Base-by-base conservation (phyloP, 2,329 filamentous ascomycete genomes). In the Fusarium fracticaudum region DNA sequence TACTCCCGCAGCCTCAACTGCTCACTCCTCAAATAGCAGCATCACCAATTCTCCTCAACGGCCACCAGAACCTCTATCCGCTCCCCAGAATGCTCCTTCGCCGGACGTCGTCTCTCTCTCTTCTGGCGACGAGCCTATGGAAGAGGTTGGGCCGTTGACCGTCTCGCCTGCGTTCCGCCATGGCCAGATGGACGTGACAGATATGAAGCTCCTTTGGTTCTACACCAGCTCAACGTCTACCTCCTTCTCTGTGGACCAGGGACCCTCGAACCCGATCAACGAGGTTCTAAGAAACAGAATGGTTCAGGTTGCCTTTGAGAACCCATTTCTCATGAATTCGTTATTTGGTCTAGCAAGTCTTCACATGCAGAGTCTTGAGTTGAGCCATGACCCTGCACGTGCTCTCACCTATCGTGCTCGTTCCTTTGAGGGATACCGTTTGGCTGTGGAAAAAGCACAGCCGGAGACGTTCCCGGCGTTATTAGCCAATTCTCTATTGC, bases 171-270 rank as follows among this genome's bases (percentile, higher is more conserved):
- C 81, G 53, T 79, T 77, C 72, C 84, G 71, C 15, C 78, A 85
- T 3, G 65, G 67, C 3, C 78, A 78, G 18, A 77, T 83, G 59
- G 80, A 84, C 45, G 80, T 82, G 38, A 72, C 81, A 33, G 87
- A 90, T 68, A 87, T 90, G 86, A 86, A 84, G 71, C 83, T 90
- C 45, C 76, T 90, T 12, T 90, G 87, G 87, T 88, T 88, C 75
- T 90, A 88, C 75, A 86, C 86, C 18, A 82, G 81, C 14, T 78
- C 84, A 38, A 87, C 86, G 14, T 87, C 81, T 71, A 68, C 79
- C 6, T 86, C 86, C 20, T 88, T 90, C 76, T 83, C 85, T 20
- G 79, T 86, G 35, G 79, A 84, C 29, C 78, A 79, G 22, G 81
- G 35, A 48, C 72, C 81, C 41, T 76, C 75, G 12, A 79, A 81